Base-by-base conservation (phyloP, 345 rosid species). In the Lepidium didymum region DNA sequence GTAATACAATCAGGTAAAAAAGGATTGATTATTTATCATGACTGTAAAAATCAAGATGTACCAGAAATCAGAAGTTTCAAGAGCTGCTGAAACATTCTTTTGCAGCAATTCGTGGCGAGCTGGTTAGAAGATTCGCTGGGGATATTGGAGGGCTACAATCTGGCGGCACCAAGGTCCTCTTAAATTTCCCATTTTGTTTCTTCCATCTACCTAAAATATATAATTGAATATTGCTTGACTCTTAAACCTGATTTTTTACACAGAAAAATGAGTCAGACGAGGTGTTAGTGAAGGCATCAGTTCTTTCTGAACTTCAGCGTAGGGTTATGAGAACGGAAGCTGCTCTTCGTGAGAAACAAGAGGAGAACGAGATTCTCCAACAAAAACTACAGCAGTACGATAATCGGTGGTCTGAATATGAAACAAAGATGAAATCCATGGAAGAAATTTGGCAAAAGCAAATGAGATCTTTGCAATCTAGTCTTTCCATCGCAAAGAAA, bases 401-500 rank as follows among this genome's bases (percentile, higher is more conserved):
- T 55, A 78, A 79, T 58, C 81, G 85, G 69, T 88, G 94, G 96
- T 80, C 77, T 8, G 96, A 90, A 1, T 90, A 90, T 5, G 97
- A 93, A 86, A 82, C 75, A 23, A 93, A 85, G 72, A 87, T 93
- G 96, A 90, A 93, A 80, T 79, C 91, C 11, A 90, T 87, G 96
- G 98, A 93, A 81, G 96, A 90, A 77, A 84, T 79, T 63, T 93
- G 97, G 97, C 91, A 86, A 76, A 87, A 80, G 80, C 98, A 93
- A 77, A 85, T 93, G 92, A 72, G 70, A 59, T 87, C 97, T 25
- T 81, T 88, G 82, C 98, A 93, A 62, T 75, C 61, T 42, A 93
- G 94, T 78, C 86, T 90, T 77, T 83, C 87, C 50, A 82, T 89
- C 2, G 96, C 97, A 64, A 81, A 81, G 69, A 90, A 67, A 77